Evolutionary conservation across 129 eudicot species (phyloP).

Genomic region (Pittosporum tobira): DNA sequence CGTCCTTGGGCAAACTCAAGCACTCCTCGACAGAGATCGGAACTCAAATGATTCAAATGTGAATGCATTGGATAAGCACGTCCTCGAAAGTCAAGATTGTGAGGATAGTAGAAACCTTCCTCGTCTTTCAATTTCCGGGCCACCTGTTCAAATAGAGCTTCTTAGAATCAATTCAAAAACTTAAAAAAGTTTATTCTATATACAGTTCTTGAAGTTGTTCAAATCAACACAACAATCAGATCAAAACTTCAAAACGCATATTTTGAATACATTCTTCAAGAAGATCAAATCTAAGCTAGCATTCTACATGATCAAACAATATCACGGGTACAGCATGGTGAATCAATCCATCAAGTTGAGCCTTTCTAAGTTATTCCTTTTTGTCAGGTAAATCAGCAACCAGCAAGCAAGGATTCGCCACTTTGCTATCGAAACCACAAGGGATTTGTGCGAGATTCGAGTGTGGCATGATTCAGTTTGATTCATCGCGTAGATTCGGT

Average conservation of each 20-base stretch:
- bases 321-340: background rate
- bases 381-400: background rate
- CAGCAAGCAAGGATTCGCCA: too few species aligned
- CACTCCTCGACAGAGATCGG: slow-evolving; percentile 91
- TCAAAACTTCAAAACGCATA: too few species aligned
- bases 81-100: slow-evolving; percentile 91
- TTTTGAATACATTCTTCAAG: too few species aligned
- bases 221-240: too few species aligned
- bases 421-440: too few species aligned
- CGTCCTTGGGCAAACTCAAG: slow-evolving; percentile 96
- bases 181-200: background rate
- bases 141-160: slow-evolving; percentile 42
- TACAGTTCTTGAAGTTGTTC: background rate
- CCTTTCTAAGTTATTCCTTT: background rate
- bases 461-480: too few species aligned
- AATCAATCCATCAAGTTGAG: background rate
- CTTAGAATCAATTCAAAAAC: background rate
- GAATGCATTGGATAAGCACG: slow-evolving; percentile 99
- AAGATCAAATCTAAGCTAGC: too few species aligned
- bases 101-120: slow-evolving; percentile 95
- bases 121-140: slow-evolving; percentile 90
- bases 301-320: background rate
- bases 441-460: too few species aligned
- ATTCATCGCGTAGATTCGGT: too few species aligned
- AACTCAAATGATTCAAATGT: slow-evolving; percentile 80